Percentiles rank a stretch among this genome's conserved stretches.
These are phyloP conservation scores for Wickerhamomyces sydowiorum DNA, from an alignment of 805 yeast genomes.

Conservation along the genomic window DNA sequence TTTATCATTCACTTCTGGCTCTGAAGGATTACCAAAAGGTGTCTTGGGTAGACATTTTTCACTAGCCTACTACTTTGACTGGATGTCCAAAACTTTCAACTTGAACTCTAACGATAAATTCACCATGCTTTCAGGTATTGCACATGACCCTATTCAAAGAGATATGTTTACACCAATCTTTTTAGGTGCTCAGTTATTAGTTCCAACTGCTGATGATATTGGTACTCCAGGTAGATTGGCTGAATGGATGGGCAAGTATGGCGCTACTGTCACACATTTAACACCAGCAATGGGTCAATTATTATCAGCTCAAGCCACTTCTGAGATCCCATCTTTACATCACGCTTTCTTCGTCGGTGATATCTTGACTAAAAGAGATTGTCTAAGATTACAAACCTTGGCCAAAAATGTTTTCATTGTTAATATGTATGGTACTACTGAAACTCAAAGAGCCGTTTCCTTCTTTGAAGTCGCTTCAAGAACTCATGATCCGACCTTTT, in stretches of 20 bases:
- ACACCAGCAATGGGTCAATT: constrained; percentile 99
- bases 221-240: constrained; percentile 98
- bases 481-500: constrained; percentile 59
- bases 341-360: constrained; percentile 99
- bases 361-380: constrained; percentile 93
- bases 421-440: constrained; percentile 99
- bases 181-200: constrained; percentile 86
- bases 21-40: constrained; percentile 98
- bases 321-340: constrained; percentile 77
- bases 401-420: constrained; percentile 88
- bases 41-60: constrained; percentile 97
- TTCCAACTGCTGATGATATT: constrained; percentile 95
- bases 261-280: constrained; percentile 93
- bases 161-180: constrained; percentile 98
- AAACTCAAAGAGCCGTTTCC: constrained; percentile 97
- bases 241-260: constrained; percentile 90
- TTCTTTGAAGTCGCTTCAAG: constrained; percentile 83
- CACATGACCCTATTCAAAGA: constrained; percentile 98
- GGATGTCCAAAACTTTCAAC: constrained; percentile 91
- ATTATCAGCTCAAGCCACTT: constrained; percentile 89
- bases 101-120: constrained; percentile 77
- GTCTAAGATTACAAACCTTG: constrained; percentile 83
- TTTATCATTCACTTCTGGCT: constrained; percentile 92
- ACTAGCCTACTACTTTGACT: constrained; percentile 93
- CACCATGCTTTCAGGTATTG: constrained; percentile 98